A percentile compares a stretch with the other conserved stretches of the same genome.
These are phyloP conservation scores for Hyphopichia pseudoburtonii DNA, from an alignment of 1,139 yeast genomes.

Conservation along the genomic window DNA sequence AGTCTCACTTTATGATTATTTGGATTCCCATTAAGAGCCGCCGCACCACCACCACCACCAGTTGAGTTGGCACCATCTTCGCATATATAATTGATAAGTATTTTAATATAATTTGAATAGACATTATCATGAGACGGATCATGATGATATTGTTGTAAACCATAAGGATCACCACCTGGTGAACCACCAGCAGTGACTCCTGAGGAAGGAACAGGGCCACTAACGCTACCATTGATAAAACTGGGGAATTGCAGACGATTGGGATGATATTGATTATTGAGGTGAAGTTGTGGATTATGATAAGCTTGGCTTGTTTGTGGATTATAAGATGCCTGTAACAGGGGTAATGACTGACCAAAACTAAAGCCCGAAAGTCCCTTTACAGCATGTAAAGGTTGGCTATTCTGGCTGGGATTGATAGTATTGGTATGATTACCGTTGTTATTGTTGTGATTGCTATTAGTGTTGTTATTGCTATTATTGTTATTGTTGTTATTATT, in stretches of 20 bases:
- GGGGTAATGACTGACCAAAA: neutral
- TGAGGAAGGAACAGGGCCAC: neutral
- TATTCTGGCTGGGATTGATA: neutral
- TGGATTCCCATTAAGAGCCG: neutral
- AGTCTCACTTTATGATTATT: constrained; percentile 1
- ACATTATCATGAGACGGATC: constrained; percentile 18
- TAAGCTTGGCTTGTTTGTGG: constrained; percentile 2
- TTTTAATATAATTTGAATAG: constrained; percentile 38
- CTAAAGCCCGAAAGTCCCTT: neutral
- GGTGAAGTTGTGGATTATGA: constrained; percentile 1
- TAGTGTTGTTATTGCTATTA: too few relatives aligned
- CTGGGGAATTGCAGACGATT: constrained; percentile 5
- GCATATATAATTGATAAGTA: constrained; percentile 36
- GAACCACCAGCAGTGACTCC: neutral
- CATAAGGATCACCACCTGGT: constrained; percentile 19
- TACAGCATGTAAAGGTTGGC: neutral
- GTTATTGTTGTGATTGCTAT: constrained; percentile 9
- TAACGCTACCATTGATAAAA: constrained; percentile 2
- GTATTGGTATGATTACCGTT: neutral
- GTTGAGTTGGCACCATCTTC: constrained; percentile 24
- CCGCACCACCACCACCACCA: neutral
- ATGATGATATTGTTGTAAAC: constrained; percentile 25
- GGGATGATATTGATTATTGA: constrained; percentile 11
- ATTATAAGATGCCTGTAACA: neutral
- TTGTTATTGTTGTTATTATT: constrained; percentile 5